Percentiles rank a stretch among this genome's conserved stretches.
phyloP scores from a whole-genome alignment of 306 rosid species.

The Fragaria nilgerrensis region DNA sequence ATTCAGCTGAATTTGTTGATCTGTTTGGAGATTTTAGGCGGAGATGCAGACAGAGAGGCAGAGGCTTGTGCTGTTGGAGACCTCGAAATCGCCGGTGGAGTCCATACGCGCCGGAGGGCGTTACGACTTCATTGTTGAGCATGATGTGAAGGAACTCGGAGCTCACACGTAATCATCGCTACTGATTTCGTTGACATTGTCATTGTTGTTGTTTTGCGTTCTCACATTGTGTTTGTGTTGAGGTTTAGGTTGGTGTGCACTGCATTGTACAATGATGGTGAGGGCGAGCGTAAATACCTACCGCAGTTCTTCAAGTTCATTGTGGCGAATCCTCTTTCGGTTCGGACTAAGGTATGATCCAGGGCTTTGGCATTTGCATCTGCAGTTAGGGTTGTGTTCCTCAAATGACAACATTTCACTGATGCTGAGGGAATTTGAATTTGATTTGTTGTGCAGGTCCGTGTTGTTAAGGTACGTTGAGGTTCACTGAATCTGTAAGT shows the following conservation, averaged over 20 bases:
- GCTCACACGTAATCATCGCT: slow-evolving; percentile 73
- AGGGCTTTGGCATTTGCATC: background rate
- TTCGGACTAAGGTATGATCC: slow-evolving; percentile 82
- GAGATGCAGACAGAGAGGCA: slow-evolving; percentile 98
- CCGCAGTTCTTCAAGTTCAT: slow-evolving; percentile 96
- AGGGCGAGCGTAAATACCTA: slow-evolving; percentile 91
- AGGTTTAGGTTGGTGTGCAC: slow-evolving; percentile 95
- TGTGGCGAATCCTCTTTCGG: slow-evolving; percentile 93
- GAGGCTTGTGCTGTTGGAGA: slow-evolving; percentile 84
- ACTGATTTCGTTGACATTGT: background rate
- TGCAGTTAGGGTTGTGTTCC: background rate
- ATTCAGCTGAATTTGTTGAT: background rate
- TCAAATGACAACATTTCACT: background rate
- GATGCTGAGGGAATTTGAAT: background rate
- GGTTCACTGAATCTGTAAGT: slow-evolving; percentile 46
- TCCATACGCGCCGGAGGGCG: slow-evolving; percentile 90
- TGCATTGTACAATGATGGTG: slow-evolving; percentile 87
- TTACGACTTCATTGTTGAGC: slow-evolving; percentile 95
- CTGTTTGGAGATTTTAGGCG: slow-evolving; percentile 44
- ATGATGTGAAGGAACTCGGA: slow-evolving; percentile 96
- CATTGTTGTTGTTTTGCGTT: slow-evolving; percentile 8
- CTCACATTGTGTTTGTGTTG: slow-evolving; percentile 10
- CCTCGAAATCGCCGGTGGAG: slow-evolving; percentile 89
- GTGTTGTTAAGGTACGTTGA: slow-evolving; percentile 86
- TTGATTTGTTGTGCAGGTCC: slow-evolving; percentile 65